Evolutionary conservation across 1,284 basidiomycete species (phyloP).

Genomic region (Xerocomus minutiporus): DNA sequence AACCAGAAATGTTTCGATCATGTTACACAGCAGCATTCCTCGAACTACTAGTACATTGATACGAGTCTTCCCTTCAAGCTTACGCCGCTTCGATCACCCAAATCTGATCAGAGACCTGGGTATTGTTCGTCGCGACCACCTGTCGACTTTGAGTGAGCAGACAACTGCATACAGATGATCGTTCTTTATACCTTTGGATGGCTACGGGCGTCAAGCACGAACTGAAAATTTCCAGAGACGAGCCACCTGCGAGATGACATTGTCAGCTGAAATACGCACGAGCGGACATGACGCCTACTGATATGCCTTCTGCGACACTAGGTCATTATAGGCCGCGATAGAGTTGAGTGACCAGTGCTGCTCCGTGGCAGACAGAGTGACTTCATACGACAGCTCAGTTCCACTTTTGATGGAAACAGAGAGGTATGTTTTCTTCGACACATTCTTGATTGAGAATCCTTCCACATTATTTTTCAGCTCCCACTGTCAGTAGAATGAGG

Average conservation of each 20-base stretch:
- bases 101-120: background rate
- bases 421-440: background rate
- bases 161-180: background rate
- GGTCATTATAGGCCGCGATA: background rate
- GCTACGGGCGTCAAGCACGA: background rate
- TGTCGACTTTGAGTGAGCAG: background rate
- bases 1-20: background rate
- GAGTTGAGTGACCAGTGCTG: conserved; percentile 10
- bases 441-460: conserved; percentile 8
- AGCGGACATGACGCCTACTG: background rate
- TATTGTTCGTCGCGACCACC: background rate
- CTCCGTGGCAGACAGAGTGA: background rate
- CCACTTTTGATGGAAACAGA: background rate
- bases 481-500: conserved; percentile 2
- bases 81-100: background rate
- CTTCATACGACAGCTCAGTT: background rate
- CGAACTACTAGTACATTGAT: background rate
- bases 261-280: background rate
- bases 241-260: background rate
- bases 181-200: background rate
- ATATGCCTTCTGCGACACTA: background rate
- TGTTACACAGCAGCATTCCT: background rate
- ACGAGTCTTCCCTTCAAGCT: background rate
- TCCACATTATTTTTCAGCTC: background rate
- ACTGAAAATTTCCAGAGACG: background rate